phyloP scores from a whole-genome alignment of 495 filamentous ascomycete genomes.

The Trichoderma orchidacearum region DNA sequence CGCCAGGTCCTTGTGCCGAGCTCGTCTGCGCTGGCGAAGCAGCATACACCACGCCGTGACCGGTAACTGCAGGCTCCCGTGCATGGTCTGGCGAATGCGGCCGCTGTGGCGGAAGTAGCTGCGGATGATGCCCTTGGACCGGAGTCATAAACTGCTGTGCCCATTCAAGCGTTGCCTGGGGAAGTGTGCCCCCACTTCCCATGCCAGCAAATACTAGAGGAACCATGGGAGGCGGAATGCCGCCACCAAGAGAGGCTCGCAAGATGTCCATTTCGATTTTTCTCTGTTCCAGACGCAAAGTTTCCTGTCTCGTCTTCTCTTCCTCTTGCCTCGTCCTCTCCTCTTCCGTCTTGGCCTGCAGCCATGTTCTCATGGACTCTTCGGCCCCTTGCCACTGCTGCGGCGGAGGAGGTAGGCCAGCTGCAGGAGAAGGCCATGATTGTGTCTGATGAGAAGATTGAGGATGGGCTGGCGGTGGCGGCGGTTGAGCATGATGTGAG shows the following conservation, averaged over 20 bases:
- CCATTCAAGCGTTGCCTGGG: constrained; percentile 51
- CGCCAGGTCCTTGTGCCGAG: neutral
- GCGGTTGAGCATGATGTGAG: constrained; percentile 17
- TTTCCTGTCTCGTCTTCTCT: constrained; percentile 75
- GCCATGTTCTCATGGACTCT: constrained; percentile 70
- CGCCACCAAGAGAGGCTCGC: constrained; percentile 61
- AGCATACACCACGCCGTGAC: neutral
- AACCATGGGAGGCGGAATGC: constrained; percentile 74
- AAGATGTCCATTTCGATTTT: constrained; percentile 58
- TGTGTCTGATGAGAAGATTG: constrained; percentile 5
- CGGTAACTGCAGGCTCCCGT: constrained; percentile 16
- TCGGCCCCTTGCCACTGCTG: constrained; percentile 61
- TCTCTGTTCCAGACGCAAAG: constrained; percentile 63
- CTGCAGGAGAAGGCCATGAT: constrained; percentile 21
- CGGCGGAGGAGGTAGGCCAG: constrained; percentile 55
- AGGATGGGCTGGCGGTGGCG: constrained; percentile 12
- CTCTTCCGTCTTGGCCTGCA: constrained; percentile 68
- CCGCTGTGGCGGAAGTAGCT: constrained; percentile 35
- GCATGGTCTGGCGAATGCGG: constrained; percentile 29
- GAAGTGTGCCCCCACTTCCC: constrained; percentile 46
- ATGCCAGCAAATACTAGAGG: constrained; percentile 84
- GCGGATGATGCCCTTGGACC: constrained; percentile 34
- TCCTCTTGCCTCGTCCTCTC: constrained; percentile 80
- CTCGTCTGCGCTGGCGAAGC: neutral
- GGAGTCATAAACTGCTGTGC: constrained; percentile 53